Conservation (phyloP, 2,329 filamentous ascomycete genomes). For the Penicillium corylophilum region DNA sequence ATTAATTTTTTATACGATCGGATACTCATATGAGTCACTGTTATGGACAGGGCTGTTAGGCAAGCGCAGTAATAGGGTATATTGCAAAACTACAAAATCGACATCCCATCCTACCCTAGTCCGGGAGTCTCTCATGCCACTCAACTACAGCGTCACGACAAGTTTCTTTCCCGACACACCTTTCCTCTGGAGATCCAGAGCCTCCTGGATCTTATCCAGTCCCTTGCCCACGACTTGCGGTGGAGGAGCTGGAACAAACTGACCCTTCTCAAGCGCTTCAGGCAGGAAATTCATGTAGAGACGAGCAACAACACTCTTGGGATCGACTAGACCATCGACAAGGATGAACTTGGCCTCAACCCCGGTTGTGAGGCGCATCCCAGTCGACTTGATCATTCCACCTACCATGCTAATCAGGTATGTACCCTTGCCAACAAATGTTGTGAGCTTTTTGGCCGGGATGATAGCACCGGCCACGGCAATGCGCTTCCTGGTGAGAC, state of each 20-base stretch:
- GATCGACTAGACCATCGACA: conserved; percentile 9
- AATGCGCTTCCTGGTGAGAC: conserved; percentile 15
- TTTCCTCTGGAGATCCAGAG: conserved; percentile 37
- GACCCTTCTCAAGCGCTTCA: conserved; percentile 37
- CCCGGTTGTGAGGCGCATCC: conserved; percentile 8
- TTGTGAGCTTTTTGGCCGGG: background rate
- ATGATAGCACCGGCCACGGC: conserved; percentile 11
- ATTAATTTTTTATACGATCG: background rate
- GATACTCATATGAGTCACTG: background rate
- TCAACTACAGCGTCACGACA: conserved; percentile 2
- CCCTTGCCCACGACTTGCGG: conserved; percentile 44
- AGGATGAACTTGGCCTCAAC: conserved; percentile 19
- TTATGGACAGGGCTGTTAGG: background rate
- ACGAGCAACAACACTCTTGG: conserved; percentile 20
- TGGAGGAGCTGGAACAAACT: conserved; percentile 41
- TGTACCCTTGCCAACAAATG: background rate
- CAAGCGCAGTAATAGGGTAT: background rate
- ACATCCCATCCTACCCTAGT: background rate
- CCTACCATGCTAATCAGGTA: conserved; percentile 1
- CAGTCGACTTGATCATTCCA: conserved; percentile 1
- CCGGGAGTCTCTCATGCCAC: background rate
- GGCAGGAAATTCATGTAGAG: conserved; percentile 45
- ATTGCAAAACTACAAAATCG: background rate
- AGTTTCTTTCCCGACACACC: conserved; percentile 48
- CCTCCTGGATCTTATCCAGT: conserved; percentile 45